A percentile compares a stretch with the other conserved stretches of the same genome.
Evolutionary conservation across 495 filamentous ascomycete species (phyloP).

Genomic region (Trichocladium antarcticum): DNA sequence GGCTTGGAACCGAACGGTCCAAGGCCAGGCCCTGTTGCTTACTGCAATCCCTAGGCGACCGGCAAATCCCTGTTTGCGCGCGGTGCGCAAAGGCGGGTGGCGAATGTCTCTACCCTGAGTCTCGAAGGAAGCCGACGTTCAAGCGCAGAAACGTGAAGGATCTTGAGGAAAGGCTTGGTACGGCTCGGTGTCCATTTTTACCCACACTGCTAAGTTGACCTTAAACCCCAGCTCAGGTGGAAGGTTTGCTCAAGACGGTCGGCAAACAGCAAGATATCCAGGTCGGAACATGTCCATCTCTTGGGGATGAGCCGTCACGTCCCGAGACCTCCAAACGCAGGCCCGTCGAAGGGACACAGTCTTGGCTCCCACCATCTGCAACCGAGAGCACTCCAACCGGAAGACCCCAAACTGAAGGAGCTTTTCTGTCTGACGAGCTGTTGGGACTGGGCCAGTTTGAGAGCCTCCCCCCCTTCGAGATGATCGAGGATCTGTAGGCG

Average conservation of each 20-base stretch:
- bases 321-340: neutral
- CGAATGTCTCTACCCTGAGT: conserved; percentile 74
- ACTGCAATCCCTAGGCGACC: conserved; percentile 34
- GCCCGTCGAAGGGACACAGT: neutral
- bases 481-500: conserved; percentile 41
- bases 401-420: neutral
- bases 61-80: conserved; percentile 55
- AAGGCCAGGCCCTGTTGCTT: conserved; percentile 4
- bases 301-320: neutral
- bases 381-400: neutral
- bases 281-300: neutral
- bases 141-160: conserved; percentile 81
- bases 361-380: conserved; percentile 1
- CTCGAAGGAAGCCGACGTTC: conserved; percentile 76
- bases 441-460: conserved; percentile 35
- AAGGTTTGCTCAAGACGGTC: conserved; percentile 33
- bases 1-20: neutral
- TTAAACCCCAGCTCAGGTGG: conserved; percentile 34
- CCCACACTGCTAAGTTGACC: neutral
- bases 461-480: conserved; percentile 32
- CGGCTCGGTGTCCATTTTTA: neutral
- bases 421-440: conserved; percentile 17
- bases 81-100: conserved; percentile 59
- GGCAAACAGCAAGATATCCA: conserved; percentile 8
- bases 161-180: conserved; percentile 71